A percentile compares a stretch with the other conserved stretches of the same genome.
Conservation (phyloP, 192 early-diverging fungal genomes). For the Coemansia sp. region DNA sequence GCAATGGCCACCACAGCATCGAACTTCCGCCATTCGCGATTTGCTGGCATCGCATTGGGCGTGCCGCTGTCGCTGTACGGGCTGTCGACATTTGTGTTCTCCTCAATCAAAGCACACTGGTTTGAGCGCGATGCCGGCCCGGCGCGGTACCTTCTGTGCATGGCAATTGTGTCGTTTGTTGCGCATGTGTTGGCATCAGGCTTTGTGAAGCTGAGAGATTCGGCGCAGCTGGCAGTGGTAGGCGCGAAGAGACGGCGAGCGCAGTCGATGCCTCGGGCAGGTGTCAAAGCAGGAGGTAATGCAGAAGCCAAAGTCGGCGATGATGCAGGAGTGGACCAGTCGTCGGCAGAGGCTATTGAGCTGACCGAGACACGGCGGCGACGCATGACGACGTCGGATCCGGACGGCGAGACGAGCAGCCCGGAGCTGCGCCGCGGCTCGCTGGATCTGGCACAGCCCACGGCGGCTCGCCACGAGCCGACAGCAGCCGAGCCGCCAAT, state of each 20-base stretch:
- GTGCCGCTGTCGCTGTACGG: slow-evolving; percentile 61
- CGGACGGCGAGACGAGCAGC: slow-evolving; percentile 2
- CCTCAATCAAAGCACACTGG: slow-evolving; percentile 56
- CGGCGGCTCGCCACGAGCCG: not conserved
- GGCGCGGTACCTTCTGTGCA: slow-evolving; percentile 53
- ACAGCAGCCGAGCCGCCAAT: not conserved
- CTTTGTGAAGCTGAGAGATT: slow-evolving; percentile 28
- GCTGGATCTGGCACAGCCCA: not conserved
- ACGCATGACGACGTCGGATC: slow-evolving; percentile 28
- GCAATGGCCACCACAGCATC: slow-evolving; percentile 61
- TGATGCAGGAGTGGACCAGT: no score
- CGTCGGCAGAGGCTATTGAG: slow-evolving; percentile 26
- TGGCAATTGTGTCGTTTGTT: slow-evolving; percentile 51
- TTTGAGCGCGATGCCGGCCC: slow-evolving; percentile 55
- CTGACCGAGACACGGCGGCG: slow-evolving; percentile 42
- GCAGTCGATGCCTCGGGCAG: slow-evolving; percentile 1
- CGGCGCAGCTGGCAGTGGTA: slow-evolving; percentile 2
- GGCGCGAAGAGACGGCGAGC: slow-evolving; percentile 20
- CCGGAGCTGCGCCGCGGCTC: slow-evolving; percentile 1
- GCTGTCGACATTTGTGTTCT: slow-evolving; percentile 63
- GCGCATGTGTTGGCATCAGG: slow-evolving; percentile 52
- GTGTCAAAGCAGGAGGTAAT: not conserved
- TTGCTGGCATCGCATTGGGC: slow-evolving; percentile 61
- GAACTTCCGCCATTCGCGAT: slow-evolving; percentile 55
- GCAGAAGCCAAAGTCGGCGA: not conserved